Evolutionary conservation across 2,329 filamentous ascomycete species (phyloP).

Genomic region (Dothideomycetes sp.): DNA sequence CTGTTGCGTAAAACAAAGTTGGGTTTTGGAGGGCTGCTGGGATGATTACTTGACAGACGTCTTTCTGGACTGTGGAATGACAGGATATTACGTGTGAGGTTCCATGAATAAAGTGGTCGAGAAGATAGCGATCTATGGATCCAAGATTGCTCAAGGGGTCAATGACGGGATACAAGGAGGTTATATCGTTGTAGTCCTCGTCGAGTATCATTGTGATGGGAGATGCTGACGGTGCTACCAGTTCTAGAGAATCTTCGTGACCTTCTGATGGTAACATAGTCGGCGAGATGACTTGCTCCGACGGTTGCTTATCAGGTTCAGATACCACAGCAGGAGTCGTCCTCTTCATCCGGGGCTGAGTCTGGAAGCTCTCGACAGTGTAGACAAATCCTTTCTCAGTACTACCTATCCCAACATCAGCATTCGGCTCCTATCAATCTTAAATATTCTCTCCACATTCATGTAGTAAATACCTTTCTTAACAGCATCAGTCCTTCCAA

Average conservation of each 20-base stretch:
- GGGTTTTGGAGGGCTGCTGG: conserved; percentile 11
- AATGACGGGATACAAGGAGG: no score
- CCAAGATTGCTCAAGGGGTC: conserved; percentile 9
- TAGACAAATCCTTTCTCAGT: conserved; percentile 6
- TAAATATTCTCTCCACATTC: no score
- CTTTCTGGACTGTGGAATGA: conserved; percentile 11
- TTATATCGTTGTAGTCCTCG: no score
- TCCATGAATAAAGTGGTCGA: conserved; percentile 12
- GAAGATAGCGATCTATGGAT: conserved; percentile 4
- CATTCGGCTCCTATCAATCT: no score
- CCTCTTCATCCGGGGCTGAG: neutral
- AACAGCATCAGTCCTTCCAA: conserved; percentile 5
- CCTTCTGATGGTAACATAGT: no score
- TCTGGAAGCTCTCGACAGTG: conserved; percentile 7
- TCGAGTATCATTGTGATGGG: no score
- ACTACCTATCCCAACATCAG: conserved; percentile 3
- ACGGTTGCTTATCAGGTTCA: neutral
- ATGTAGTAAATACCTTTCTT: no score
- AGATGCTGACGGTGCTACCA: no score
- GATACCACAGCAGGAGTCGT: neutral
- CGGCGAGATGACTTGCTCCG: neutral
- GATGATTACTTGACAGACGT: conserved; percentile 12
- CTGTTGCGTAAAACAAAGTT: conserved; percentile 12
- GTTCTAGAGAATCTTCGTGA: neutral
- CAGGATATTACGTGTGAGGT: conserved; percentile 13